Percentiles rank a stretch among this genome's conserved stretches.
phyloP scores from a whole-genome alignment of 2,329 filamentous ascomycete species.

The Pseudocercospora pini-densiflorae region DNA sequence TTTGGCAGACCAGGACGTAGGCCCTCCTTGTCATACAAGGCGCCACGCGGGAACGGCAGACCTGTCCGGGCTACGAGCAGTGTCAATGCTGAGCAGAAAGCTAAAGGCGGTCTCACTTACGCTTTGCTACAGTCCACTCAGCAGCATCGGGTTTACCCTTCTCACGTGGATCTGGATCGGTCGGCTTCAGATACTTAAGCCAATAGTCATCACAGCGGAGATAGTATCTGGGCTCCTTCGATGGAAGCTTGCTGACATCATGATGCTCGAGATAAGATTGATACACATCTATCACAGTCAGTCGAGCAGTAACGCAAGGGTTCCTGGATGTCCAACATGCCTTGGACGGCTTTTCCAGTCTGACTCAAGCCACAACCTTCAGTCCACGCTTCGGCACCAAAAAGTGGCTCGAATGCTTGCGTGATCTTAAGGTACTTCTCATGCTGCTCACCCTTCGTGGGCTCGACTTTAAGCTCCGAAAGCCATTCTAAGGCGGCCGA shows the following conservation, averaged over 20 bases:
- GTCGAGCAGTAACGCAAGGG: not conserved
- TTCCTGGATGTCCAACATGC: not conserved
- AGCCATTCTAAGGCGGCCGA: not conserved
- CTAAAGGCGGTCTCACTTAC: not conserved
- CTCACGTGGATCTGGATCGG: conserved; percentile 2
- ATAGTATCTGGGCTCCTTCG: not conserved
- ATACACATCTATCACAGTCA: not conserved
- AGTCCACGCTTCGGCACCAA: conserved; percentile 8
- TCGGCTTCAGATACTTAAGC: conserved; percentile 1
- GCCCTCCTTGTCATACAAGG: not conserved
- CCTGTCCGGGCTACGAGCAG: not conserved
- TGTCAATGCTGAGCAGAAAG: not conserved
- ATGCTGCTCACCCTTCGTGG: not conserved
- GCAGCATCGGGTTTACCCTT: conserved; percentile 1
- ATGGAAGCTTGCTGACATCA: not conserved
- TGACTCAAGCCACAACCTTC: not conserved
- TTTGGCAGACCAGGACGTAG: not conserved
- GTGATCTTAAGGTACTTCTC: not conserved
- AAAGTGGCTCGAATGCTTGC: conserved; percentile 1
- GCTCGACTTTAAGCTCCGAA: not conserved
- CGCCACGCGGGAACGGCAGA: not conserved
- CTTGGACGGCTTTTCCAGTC: not conserved
- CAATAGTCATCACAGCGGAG: conserved; percentile 9
- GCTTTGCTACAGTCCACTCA: conserved; percentile 11
- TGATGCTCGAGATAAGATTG: not conserved